Conservation (phyloP, 164 flowering plant genomes). For the Vitis rupestris region DNA sequence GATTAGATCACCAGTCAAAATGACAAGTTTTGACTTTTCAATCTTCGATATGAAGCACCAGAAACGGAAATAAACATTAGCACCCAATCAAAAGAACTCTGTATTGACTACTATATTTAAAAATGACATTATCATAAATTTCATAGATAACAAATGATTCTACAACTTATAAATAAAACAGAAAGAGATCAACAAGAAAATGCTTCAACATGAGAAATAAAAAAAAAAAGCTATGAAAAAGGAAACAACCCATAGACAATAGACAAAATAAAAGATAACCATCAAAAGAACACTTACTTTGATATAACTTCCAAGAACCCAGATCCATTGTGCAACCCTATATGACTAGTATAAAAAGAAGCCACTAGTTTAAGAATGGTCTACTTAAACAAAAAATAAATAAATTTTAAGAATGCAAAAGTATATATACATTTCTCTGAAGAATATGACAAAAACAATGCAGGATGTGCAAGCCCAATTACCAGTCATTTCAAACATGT, state of each 20-base stretch:
- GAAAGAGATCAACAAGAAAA: background rate
- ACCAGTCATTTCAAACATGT: conserved; percentile 90
- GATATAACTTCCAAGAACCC: conserved; percentile 72
- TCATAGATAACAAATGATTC: no score
- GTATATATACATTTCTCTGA: background rate
- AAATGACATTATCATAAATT: background rate
- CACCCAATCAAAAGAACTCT: background rate
- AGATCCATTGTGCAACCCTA: conserved; percentile 84
- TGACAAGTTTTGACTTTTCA: conserved; percentile 90
- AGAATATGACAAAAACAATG: background rate
- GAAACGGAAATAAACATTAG: background rate
- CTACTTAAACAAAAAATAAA: background rate
- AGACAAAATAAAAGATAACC: background rate
- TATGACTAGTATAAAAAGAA: conserved; percentile 50
- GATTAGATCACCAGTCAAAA: conserved; percentile 95
- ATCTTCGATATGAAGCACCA: conserved; percentile 61
- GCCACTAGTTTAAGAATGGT: conserved; percentile 2
- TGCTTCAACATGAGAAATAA: background rate
- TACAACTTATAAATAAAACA: no score
- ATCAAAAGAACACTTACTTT: conserved; percentile 55
- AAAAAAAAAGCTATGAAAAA: background rate
- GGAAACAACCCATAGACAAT: background rate
- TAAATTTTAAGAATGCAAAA: no score
- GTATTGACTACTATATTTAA: background rate
- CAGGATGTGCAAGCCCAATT: conserved; percentile 8